A percentile compares a stretch with the other conserved stretches of the same genome.
Conservation (phyloP, 352 stramenopile species). For the Phytophthora chlamydospora region DNA sequence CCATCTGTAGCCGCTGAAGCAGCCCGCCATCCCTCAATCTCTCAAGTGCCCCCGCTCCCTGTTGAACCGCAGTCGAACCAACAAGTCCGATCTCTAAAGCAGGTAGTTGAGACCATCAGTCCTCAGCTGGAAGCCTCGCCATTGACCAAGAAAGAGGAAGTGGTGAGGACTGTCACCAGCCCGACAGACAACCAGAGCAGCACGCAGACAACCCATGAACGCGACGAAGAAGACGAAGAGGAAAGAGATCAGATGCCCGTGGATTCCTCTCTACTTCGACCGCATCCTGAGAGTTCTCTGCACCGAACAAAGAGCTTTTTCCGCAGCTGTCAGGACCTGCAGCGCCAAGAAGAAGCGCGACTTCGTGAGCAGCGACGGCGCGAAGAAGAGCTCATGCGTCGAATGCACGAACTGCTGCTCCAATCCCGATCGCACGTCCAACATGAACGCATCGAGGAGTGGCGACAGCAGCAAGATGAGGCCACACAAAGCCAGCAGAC, state of each 20-base stretch:
- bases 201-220: neutral
- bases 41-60: neutral
- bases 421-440: slow-evolving; percentile 28
- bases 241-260: slow-evolving; percentile 17
- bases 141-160: slow-evolving; percentile 22
- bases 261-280: slow-evolving; percentile 2
- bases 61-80: neutral
- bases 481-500: slow-evolving; percentile 32
- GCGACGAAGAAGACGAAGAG: slow-evolving; percentile 17
- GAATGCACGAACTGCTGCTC: slow-evolving; percentile 51
- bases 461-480: slow-evolving; percentile 31
- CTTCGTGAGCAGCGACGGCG: slow-evolving; percentile 30
- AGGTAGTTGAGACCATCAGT: slow-evolving; percentile 16
- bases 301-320: slow-evolving; percentile 49
- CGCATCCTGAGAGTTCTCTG: neutral
- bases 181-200: slow-evolving; percentile 20
- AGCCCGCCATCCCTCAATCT: neutral
- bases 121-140: slow-evolving; percentile 14
- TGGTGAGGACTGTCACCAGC: slow-evolving; percentile 4
- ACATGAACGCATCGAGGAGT: slow-evolving; percentile 28
- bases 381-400: slow-evolving; percentile 47
- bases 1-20: neutral
- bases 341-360: slow-evolving; percentile 42
- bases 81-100: neutral
- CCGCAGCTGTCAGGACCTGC: slow-evolving; percentile 49